Percentiles rank a stretch among this genome's conserved stretches.
phyloP scores from a whole-genome alignment of 2,329 filamentous ascomycete species.

The Epichloe elymi region DNA sequence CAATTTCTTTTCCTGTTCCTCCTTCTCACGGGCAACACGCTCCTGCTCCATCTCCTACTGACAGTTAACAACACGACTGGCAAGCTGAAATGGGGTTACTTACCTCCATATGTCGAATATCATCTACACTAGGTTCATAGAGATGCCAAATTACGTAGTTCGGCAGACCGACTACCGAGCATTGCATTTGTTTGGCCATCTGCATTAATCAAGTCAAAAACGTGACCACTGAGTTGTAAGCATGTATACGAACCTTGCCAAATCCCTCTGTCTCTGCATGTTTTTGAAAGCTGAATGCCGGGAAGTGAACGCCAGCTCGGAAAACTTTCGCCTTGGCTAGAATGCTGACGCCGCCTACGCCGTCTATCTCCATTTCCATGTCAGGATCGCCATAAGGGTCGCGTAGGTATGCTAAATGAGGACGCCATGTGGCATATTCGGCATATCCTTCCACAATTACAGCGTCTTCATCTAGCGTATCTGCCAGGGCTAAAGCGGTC shows the following conservation, averaged over 20 bases:
- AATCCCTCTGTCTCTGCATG: constrained; percentile 98
- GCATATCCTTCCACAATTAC: constrained; percentile 98
- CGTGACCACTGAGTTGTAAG: neutral
- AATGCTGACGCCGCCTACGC: constrained; percentile 94
- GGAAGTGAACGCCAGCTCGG: constrained; percentile 89
- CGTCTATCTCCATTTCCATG: constrained; percentile 99
- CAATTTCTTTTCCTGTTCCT: constrained; percentile 54
- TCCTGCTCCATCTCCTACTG: constrained; percentile 86
- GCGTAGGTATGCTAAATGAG: constrained; percentile 88
- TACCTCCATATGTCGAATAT: constrained; percentile 91
- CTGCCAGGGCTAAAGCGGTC: constrained; percentile 82
- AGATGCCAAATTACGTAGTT: constrained; percentile 99
- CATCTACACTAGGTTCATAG: constrained; percentile 97
- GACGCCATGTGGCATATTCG: constrained; percentile 96
- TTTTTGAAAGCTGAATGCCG: constrained; percentile 96
- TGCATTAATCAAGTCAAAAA: constrained; percentile 21
- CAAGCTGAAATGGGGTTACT: constrained; percentile 9
- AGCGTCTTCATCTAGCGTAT: constrained; percentile 92
- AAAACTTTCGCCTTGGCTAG: constrained; percentile 93
- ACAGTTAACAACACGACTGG: neutral
- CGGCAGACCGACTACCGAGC: constrained; percentile 85
- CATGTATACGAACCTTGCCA: constrained; percentile 61
- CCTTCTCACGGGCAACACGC: constrained; percentile 62
- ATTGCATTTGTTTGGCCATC: constrained; percentile 97
- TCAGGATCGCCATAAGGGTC: constrained; percentile 96